Percentiles rank a stretch among this genome's conserved stretches.
These are phyloP conservation scores for Ambispora gerdemannii DNA, from an alignment of 192 early-diverging fungal genomes.

Conservation along the genomic window DNA sequence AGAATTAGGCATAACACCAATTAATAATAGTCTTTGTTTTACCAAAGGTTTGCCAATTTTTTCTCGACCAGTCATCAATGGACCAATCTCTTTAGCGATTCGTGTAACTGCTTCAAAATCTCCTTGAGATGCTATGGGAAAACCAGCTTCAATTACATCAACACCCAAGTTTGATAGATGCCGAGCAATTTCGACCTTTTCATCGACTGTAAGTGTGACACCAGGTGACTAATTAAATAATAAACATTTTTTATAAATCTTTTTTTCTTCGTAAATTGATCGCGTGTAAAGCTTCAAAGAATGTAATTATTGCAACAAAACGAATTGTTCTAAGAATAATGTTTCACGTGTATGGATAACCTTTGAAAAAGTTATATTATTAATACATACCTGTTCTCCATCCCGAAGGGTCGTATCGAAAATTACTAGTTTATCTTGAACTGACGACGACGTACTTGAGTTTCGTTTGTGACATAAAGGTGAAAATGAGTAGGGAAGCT, in stretches of 20 bases:
- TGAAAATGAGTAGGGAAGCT: too few relatives aligned
- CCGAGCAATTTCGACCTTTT: slow-evolving; percentile 94
- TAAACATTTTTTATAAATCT: too few relatives aligned
- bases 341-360: too few relatives aligned
- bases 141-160: slow-evolving; percentile 94
- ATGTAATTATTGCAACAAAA: too few relatives aligned
- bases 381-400: slow-evolving; percentile 77
- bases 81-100: slow-evolving; percentile 90
- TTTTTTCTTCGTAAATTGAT: too few relatives aligned
- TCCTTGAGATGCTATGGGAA: slow-evolving; percentile 89
- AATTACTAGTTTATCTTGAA: slow-evolving; percentile 82
- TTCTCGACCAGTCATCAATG: slow-evolving; percentile 75
- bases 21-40: too few relatives aligned
- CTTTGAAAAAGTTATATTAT: too few relatives aligned
- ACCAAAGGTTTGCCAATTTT: slow-evolving; percentile 78
- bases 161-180: slow-evolving; percentile 92
- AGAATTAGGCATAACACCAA: slow-evolving; percentile 21
- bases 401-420: slow-evolving; percentile 97
- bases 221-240: slow-evolving; percentile 95
- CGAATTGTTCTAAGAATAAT: too few relatives aligned
- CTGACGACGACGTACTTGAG: too few relatives aligned
- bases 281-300: too few relatives aligned
- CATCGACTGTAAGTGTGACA: slow-evolving; percentile 85
- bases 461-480: too few relatives aligned
- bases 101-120: slow-evolving; percentile 95